Conservation (phyloP, 768 basidiomycete species). For the Trametes maxima region DNA sequence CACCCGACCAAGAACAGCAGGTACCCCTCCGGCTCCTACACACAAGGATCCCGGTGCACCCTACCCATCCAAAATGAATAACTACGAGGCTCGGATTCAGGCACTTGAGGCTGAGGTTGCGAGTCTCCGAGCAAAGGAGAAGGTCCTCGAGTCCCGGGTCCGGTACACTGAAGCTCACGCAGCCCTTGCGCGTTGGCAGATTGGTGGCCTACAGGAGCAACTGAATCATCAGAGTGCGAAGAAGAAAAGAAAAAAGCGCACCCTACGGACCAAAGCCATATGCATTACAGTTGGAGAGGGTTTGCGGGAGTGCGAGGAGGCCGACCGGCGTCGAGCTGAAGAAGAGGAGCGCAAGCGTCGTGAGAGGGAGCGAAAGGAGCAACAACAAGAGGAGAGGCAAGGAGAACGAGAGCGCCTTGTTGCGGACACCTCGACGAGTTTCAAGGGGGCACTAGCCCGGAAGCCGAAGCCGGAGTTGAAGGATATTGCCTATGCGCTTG, state of each 20-base stretch:
- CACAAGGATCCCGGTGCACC: no score
- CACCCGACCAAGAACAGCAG: no score
- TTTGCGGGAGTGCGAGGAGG: neutral
- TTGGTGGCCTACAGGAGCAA: neutral
- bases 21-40: no score
- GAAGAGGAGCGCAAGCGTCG: neutral
- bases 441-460: neutral
- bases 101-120: neutral
- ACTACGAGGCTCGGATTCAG: no score
- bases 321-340: neutral
- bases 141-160: neutral
- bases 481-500: neutral
- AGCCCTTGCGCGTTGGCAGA: neutral
- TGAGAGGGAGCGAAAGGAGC: neutral
- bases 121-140: neutral
- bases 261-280: neutral
- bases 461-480: neutral
- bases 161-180: neutral
- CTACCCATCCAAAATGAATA: no score
- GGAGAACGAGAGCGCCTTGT: neutral
- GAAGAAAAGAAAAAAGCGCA: neutral
- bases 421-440: neutral
- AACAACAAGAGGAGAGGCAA: neutral
- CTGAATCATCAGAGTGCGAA: neutral
- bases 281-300: neutral